A percentile compares a stretch with the other conserved stretches of the same genome.
phyloP scores from a whole-genome alignment of 805 yeast genomes.

The Yarrowia alimentaria region DNA sequence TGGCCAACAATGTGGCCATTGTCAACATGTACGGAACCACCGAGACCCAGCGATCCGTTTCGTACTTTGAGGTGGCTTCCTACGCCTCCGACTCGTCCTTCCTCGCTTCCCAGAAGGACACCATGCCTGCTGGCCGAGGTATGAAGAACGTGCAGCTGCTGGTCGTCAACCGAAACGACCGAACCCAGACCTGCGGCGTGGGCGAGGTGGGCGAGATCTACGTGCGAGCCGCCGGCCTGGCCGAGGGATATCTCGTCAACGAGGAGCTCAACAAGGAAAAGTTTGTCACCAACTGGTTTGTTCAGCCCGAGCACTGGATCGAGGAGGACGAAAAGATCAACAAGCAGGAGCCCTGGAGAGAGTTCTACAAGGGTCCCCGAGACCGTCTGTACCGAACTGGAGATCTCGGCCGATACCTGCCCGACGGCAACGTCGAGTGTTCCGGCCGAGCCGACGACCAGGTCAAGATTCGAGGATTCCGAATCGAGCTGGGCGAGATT shows the following conservation, averaged over 20 bases:
- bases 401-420: conserved; percentile 92
- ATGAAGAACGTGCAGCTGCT: conserved; percentile 92
- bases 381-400: conserved; percentile 97
- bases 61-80: conserved; percentile 84
- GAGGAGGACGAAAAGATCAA: conserved; percentile 49
- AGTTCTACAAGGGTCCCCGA: conserved; percentile 88
- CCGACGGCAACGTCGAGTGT: conserved; percentile 97
- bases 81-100: conserved; percentile 66
- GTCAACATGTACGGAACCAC: conserved; percentile 99
- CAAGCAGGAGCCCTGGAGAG: conserved; percentile 59
- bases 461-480: conserved; percentile 96
- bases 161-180: conserved; percentile 87
- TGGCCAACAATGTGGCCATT: conserved; percentile 84
- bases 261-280: conserved; percentile 87
- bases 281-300: conserved; percentile 90
- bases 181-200: conserved; percentile 90
- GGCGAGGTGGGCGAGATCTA: conserved; percentile 99
- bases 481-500: conserved; percentile 97
- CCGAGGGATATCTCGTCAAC: conserved; percentile 91
- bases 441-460: conserved; percentile 99
- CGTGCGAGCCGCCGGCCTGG: conserved; percentile 96
- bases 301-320: conserved; percentile 61
- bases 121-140: conserved; percentile 98
- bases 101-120: conserved; percentile 82
- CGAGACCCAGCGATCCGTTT: conserved; percentile 97